Conservation (phyloP, 106 monocot species). For the Vanilla planifolia region DNA sequence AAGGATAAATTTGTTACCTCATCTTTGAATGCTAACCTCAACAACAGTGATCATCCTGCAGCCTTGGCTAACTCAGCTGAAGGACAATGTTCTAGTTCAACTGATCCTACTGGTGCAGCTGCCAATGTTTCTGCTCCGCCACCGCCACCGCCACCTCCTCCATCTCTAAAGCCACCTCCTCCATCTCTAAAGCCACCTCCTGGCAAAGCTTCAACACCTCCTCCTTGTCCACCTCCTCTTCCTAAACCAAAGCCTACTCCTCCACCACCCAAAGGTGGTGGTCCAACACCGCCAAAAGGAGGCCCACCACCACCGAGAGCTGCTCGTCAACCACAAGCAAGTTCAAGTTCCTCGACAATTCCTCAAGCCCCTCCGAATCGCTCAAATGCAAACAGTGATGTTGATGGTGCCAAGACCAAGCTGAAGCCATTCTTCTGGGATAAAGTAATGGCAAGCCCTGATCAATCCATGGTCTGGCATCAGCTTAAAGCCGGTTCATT, state of each 20-base stretch:
- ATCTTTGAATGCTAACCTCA: constrained; percentile 17
- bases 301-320: constrained; percentile 8
- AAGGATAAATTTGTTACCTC: constrained; percentile 11
- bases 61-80: constrained; percentile 19
- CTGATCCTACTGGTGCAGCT: constrained; percentile 11
- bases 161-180: constrained; percentile 29
- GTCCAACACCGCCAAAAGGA: constrained; percentile 21
- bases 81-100: constrained; percentile 7
- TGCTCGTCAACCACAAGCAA: constrained; percentile 11
- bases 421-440: constrained; percentile 79
- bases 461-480: constrained; percentile 75
- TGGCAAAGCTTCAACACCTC: background rate
- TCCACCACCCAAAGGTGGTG: constrained; percentile 2
- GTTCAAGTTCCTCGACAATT: background rate
- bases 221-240: constrained; percentile 14
- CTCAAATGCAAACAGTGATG: constrained; percentile 7
- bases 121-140: background rate
- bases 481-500: constrained; percentile 63
- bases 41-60: constrained; percentile 7
- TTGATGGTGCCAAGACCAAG: constrained; percentile 40
- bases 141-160: constrained; percentile 23
- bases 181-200: constrained; percentile 34
- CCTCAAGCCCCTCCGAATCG: constrained; percentile 18
- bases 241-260: constrained; percentile 18
- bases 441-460: constrained; percentile 55